Conservation (phyloP, 2,329 filamentous ascomycete species). For the Blastomyces silverae region DNA sequence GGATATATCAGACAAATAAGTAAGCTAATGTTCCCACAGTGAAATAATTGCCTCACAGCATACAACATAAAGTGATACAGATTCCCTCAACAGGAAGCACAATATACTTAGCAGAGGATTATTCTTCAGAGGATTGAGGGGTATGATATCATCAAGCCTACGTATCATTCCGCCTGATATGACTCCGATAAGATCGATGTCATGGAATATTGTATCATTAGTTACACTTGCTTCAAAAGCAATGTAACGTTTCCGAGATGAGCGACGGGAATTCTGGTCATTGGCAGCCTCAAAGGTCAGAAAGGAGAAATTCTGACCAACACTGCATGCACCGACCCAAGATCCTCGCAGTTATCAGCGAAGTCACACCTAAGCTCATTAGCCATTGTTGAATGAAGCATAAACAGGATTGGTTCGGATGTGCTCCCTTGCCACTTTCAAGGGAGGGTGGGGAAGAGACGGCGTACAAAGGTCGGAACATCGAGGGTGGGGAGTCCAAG, state of each 20-base stretch:
- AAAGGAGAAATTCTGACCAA: background rate
- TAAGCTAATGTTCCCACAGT: background rate
- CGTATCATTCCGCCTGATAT: background rate
- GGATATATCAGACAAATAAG: background rate
- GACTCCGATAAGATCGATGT: background rate
- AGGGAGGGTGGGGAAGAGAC: background rate
- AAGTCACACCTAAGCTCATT: background rate
- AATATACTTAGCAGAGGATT: background rate
- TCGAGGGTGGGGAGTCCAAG: background rate
- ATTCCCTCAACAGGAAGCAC: background rate
- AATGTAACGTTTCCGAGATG: background rate
- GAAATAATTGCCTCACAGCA: background rate
- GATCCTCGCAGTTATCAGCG: background rate
- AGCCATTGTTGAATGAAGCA: background rate
- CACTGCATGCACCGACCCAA: background rate
- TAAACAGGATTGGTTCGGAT: background rate
- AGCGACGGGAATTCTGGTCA: background rate
- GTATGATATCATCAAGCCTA: background rate
- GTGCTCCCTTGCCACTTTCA: background rate
- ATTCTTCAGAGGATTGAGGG: background rate
- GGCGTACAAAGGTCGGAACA: background rate
- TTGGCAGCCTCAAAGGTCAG: no score
- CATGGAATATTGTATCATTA: background rate
- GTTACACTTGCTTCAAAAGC: background rate
- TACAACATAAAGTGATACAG: background rate